These are phyloP conservation scores for Monilinia aucupariae DNA, from an alignment of 2,329 filamentous ascomycete genomes.

Conservation along the genomic window DNA sequence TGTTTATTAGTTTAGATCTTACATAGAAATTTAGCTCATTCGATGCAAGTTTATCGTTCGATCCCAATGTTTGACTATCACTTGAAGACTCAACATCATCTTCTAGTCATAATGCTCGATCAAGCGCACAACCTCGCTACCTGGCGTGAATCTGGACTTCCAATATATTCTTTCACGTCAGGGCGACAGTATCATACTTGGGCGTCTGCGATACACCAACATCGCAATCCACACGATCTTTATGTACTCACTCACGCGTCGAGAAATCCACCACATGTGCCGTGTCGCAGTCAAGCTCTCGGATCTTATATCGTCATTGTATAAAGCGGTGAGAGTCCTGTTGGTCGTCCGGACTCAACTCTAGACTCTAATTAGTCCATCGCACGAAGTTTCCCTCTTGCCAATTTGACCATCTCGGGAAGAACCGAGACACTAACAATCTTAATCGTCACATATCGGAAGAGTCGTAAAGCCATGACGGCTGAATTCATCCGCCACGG, in stretches of 20 bases:
- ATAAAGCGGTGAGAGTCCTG: neutral
- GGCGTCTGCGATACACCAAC: too few species aligned
- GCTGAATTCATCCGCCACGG: constrained; percentile 1
- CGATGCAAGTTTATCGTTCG: neutral
- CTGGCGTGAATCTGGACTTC: neutral
- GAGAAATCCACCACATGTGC: neutral
- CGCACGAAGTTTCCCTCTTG: too few species aligned
- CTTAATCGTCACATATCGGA: neutral
- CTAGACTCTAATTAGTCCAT: too few species aligned
- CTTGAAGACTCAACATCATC: neutral
- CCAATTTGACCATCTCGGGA: constrained; percentile 3
- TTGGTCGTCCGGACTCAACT: constrained; percentile 6
- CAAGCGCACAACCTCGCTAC: neutral
- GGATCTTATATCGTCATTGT: neutral
- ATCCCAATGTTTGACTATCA: neutral
- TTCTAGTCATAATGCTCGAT: neutral
- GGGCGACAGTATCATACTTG: neutral
- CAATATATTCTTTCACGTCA: neutral
- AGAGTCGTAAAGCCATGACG: neutral
- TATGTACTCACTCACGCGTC: neutral
- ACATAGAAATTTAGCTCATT: neutral
- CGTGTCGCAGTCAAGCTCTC: neutral
- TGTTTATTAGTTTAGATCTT: neutral
- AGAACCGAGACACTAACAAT: constrained; percentile 3
- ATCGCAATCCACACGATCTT: neutral